Percentiles rank a stretch among this genome's conserved stretches.
Conservation (phyloP, 2,329 filamentous ascomycete species). For the Phialophora macrospora region DNA sequence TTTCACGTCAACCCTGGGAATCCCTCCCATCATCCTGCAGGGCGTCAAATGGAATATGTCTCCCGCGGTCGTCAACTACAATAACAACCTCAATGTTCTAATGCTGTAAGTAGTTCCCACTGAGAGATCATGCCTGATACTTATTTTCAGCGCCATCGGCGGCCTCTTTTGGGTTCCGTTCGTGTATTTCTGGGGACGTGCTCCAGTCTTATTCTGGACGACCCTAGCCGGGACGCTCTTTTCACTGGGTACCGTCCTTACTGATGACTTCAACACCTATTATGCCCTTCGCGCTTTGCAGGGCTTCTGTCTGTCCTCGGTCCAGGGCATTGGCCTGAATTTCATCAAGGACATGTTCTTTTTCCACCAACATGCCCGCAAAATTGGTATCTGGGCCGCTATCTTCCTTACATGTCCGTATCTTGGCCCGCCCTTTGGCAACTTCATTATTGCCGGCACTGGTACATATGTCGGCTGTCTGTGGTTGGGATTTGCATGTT, state of each 20-base stretch:
- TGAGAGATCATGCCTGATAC: background rate
- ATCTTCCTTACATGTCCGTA: conserved; percentile 43
- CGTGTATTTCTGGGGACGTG: conserved; percentile 50
- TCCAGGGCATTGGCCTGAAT: conserved; percentile 49
- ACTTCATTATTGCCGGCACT: conserved; percentile 45
- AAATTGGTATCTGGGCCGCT: conserved; percentile 47
- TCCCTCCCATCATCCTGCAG: conserved; percentile 47
- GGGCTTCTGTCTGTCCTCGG: conserved; percentile 49
- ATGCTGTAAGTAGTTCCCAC: conserved; percentile 40
- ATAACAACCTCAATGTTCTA: conserved; percentile 49
- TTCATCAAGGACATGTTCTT: conserved; percentile 51
- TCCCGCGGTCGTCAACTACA: conserved; percentile 46
- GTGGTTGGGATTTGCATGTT: conserved; percentile 42
- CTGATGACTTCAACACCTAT: conserved; percentile 45
- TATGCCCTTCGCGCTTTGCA: conserved; percentile 51
- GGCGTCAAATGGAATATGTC: conserved; percentile 46
- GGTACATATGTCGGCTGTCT: conserved; percentile 45
- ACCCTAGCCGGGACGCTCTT: conserved; percentile 44
- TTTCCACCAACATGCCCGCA: conserved; percentile 47
- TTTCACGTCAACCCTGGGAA: conserved; percentile 47
- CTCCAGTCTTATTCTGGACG: conserved; percentile 49
- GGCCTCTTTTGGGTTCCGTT: conserved; percentile 48
- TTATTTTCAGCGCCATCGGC: conserved; percentile 42
- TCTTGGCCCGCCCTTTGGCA: conserved; percentile 37
- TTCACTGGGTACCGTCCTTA: conserved; percentile 45